Conservation (phyloP, 1,139 yeast genomes). For the Hyphopichia pseudoburtonii region DNA sequence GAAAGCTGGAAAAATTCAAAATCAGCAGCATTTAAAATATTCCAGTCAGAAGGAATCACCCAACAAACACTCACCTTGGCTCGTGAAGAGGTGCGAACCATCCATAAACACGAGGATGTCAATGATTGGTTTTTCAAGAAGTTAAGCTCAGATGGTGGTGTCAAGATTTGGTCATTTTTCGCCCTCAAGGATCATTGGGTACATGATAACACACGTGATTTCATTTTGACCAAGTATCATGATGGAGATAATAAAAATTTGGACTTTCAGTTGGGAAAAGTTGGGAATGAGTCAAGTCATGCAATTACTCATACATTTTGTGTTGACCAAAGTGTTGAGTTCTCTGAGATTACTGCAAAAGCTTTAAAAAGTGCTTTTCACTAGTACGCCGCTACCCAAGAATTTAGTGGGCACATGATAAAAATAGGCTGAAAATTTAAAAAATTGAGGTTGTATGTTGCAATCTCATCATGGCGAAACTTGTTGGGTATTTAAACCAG, state of each 20-base stretch:
- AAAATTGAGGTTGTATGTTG: too few relatives aligned
- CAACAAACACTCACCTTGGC: conserved; percentile 58
- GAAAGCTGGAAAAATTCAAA: conserved; percentile 39
- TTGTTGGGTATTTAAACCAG: too few relatives aligned
- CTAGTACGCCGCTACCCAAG: too few relatives aligned
- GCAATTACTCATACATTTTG: conserved; percentile 58
- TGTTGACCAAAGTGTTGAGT: conserved; percentile 51
- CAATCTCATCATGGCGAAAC: too few relatives aligned
- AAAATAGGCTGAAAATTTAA: too few relatives aligned
- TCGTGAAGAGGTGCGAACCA: conserved; percentile 53
- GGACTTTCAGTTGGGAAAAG: conserved; percentile 27
- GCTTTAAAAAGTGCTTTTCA: conserved; percentile 2
- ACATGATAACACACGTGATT: conserved; percentile 43
- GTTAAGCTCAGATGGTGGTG: conserved; percentile 16
- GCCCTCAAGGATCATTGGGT: conserved; percentile 67
- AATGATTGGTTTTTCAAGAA: conserved; percentile 51
- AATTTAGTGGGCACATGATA: too few relatives aligned
- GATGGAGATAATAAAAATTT: conserved; percentile 26
- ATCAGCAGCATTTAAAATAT: conserved; percentile 43
- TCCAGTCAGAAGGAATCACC: conserved; percentile 40
- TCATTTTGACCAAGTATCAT: conserved; percentile 38
- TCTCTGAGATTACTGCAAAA: conserved; percentile 42
- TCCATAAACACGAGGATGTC: conserved; percentile 39
- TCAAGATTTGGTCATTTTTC: conserved; percentile 54
- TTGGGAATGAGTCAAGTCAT: conserved; percentile 16